Base-by-base conservation (phyloP, 257 asterid species). In the Solanum ossicruentum region DNA sequence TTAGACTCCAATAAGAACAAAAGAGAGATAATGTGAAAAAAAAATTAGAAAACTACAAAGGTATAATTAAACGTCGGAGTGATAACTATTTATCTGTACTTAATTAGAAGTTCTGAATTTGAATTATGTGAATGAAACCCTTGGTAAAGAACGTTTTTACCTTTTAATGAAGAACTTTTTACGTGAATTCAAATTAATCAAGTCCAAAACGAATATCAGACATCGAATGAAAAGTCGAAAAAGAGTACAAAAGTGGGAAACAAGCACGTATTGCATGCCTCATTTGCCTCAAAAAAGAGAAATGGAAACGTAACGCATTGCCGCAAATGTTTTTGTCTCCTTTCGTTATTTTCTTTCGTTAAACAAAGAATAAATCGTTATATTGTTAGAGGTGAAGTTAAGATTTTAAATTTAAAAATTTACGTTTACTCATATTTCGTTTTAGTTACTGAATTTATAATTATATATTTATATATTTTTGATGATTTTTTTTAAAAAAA, bases 1-100 rank as follows among this genome's bases (percentile, higher is more conserved):
- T 75, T 23, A 77, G 82, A 77, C 23, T 77, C 82, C 82, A 77
- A 77, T 45, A 23, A 77, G 21, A 20, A 23, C 23, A 13, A 49
- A 23, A 23, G 39, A 13, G 1, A 47, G 58, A 47, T 43, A 65
- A 32, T 39, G 21, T 66, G 73, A 26, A 6, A 36, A 20, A 20
- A 20, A 4, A 28, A 28, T 2, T 28, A 39, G 51, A 70, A 10
- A 39, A 18, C 17, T 39, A 8, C 5, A 75, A 75, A 49, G 6
- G 82, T 77, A 23, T 2, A 4, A 3, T 0, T 1, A 67, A 26
- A 26, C 0, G 26, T 21, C 21, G 9, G 12, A 1, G 7, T 7
- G 10, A 10, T 63, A 23, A 12, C 5, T 63, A 63, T 6, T 12
- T 4, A 5, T 63, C 1, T 23, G 23, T 61, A 0, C 12, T 63